These are phyloP conservation scores for Amauroascus verrucosus DNA, from an alignment of 2,329 filamentous ascomycete genomes.

Conservation along the genomic window DNA sequence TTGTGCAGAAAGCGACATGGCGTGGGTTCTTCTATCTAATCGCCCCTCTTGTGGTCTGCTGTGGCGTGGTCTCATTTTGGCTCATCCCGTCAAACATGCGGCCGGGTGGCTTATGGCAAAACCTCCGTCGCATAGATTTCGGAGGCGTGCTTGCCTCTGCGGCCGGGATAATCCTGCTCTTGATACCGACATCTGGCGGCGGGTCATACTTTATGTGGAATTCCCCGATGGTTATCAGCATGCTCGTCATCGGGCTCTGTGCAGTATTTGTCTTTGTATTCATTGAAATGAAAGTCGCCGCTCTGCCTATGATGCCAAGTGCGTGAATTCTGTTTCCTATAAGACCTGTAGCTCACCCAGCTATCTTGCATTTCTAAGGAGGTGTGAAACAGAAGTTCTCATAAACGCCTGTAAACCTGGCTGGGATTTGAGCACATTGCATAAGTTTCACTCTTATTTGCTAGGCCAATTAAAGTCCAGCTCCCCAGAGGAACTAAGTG, in stretches of 20 bases:
- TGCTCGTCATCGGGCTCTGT: slow-evolving; percentile 42
- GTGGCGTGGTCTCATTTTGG: neutral
- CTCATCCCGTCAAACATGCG: slow-evolving; percentile 26
- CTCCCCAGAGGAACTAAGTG: too few species aligned
- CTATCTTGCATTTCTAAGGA: neutral
- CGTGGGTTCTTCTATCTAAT: neutral
- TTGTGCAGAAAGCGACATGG: slow-evolving; percentile 18
- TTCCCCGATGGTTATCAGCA: slow-evolving; percentile 45
- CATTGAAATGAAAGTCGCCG: slow-evolving; percentile 29
- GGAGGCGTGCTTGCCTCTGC: slow-evolving; percentile 40
- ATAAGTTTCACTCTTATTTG: too few species aligned
- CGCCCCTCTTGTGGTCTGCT: slow-evolving; percentile 25
- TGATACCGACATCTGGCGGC: slow-evolving; percentile 49
- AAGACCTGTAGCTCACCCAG: neutral
- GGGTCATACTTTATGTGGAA: slow-evolving; percentile 50
- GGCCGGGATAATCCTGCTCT: slow-evolving; percentile 34
- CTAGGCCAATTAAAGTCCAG: too few species aligned
- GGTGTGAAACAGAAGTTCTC: too few species aligned
- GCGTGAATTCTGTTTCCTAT: neutral
- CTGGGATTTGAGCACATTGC: too few species aligned
- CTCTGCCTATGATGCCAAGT: slow-evolving; percentile 16
- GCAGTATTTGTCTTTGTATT: slow-evolving; percentile 23
- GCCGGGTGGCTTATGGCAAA: slow-evolving; percentile 45
- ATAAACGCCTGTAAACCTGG: too few species aligned
- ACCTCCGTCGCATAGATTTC: slow-evolving; percentile 45